These are phyloP conservation scores for Dothistroma pini DNA, from an alignment of 2,329 filamentous ascomycete genomes.

Conservation along the genomic window DNA sequence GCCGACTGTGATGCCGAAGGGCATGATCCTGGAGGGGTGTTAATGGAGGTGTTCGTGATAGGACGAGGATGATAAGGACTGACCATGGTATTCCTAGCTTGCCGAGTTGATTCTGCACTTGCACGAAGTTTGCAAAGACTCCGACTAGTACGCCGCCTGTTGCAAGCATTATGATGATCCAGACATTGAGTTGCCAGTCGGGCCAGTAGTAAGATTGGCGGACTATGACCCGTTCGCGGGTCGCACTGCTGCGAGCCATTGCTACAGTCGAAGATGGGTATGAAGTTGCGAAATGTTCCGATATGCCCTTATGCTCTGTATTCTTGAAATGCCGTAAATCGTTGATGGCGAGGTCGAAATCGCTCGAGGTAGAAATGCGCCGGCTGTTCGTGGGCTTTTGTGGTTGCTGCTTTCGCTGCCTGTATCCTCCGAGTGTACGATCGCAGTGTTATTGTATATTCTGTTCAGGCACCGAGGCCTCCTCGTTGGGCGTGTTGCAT, in stretches of 20 bases:
- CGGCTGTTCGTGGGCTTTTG: neutral
- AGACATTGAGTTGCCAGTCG: slow-evolving; percentile 61
- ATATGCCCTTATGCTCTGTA: neutral
- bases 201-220: slow-evolving; percentile 60
- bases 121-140: slow-evolving; percentile 58
- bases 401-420: neutral
- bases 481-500: neutral
- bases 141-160: slow-evolving; percentile 57
- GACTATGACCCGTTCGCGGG: slow-evolving; percentile 39
- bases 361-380: neutral
- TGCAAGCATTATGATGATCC: slow-evolving; percentile 60
- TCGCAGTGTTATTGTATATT: neutral
- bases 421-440: neutral
- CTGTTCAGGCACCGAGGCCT: slow-evolving; percentile 4
- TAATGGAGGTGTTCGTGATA: neutral
- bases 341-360: neutral
- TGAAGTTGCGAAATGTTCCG: neutral
- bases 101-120: slow-evolving; percentile 54
- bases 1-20: slow-evolving; percentile 59
- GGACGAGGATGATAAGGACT: slow-evolving; percentile 20
- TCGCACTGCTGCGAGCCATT: slow-evolving; percentile 31
- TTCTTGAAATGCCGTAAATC: too few species aligned
- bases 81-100: slow-evolving; percentile 59
- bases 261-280: neutral
- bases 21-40: slow-evolving; percentile 54